Evolutionary conservation across 1,284 basidiomycete genomes (phyloP).

Genomic region (Psilocybe mexicana): DNA sequence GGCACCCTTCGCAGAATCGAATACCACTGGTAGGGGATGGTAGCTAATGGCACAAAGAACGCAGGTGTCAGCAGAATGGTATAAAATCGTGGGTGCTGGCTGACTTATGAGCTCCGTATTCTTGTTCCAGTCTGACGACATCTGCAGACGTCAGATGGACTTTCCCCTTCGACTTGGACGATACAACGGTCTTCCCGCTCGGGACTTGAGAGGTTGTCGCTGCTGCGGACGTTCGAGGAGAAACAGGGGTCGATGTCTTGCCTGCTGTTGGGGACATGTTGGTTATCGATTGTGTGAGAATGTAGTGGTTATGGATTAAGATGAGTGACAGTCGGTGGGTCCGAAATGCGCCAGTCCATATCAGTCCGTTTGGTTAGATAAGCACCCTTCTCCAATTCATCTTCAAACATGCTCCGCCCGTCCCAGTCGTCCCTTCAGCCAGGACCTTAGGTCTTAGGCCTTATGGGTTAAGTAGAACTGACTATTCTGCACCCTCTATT

Average conservation of each 20-base stretch:
- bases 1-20: conserved; percentile 87
- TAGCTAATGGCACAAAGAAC: conserved; percentile 71
- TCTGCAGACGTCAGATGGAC: conserved; percentile 50
- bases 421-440: neutral
- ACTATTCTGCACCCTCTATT: neutral
- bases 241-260: conserved; percentile 1
- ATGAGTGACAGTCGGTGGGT: conserved; percentile 7
- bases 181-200: conserved; percentile 9
- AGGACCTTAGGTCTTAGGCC: too few species aligned
- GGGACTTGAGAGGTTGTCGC: neutral
- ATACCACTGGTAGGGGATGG: conserved; percentile 94
- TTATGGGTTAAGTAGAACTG: too few species aligned
- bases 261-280: conserved; percentile 13
- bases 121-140: conserved; percentile 81
- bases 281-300: conserved; percentile 4
- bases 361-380: conserved; percentile 13
- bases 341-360: conserved; percentile 1
- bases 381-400: conserved; percentile 3
- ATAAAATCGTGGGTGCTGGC: conserved; percentile 35
- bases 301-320: conserved; percentile 8
- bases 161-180: conserved; percentile 16
- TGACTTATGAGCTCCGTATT: conserved; percentile 88
- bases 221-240: neutral
- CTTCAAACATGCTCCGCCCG: conserved; percentile 14
- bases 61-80: conserved; percentile 28